Evolutionary conservation across 805 yeast genomes (phyloP), one percentile per base, ranked within the genome.

Genomic region (Pichia californica): DNA sequence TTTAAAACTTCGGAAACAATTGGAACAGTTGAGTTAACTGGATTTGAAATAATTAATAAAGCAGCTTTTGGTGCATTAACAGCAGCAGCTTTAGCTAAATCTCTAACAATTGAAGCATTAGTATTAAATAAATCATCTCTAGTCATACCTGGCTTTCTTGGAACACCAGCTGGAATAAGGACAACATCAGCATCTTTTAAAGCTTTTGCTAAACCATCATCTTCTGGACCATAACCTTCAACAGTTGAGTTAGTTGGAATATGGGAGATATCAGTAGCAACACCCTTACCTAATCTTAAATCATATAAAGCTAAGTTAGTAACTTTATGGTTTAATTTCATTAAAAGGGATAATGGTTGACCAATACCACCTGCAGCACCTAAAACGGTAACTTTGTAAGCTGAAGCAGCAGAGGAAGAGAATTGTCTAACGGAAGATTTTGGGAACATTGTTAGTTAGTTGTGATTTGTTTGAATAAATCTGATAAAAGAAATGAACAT

Each of bases 71-170:
- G 96, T 53, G 85, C 76, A 66, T 73, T 63, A 53, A 83, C 86
- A 49, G 94, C 95, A 56, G 78, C 78, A 43, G 88, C 84, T 68
- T 81, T 74, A 63, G 95, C 95, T 67, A 89, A 76, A 68, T 86
- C 96, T 65, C 93, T 81, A 51, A 89, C 96, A 66, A 89, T 89
- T 41, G 94, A 83, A 41, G 97, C 97, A 63, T 89, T 89, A 73
- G 94, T 89, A 75, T 86, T 83, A 82, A 89, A 89, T 59, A 89
- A 75, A 65, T 89, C 97, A 66, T 89, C 97, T 76, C 97, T 85
- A 62, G 96, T 87, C 97, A 89, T 89, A 68, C 97, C 97, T 55
- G 97, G 97, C 74, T 88, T 89, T 79, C 94, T 86, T 74, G 95
- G 97, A 46, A 89, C 94, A 74, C 97, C 97, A 45, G 97, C 97